phyloP scores from a whole-genome alignment of 352 stramenopile species.

The Halophytophthora batemanensis region DNA sequence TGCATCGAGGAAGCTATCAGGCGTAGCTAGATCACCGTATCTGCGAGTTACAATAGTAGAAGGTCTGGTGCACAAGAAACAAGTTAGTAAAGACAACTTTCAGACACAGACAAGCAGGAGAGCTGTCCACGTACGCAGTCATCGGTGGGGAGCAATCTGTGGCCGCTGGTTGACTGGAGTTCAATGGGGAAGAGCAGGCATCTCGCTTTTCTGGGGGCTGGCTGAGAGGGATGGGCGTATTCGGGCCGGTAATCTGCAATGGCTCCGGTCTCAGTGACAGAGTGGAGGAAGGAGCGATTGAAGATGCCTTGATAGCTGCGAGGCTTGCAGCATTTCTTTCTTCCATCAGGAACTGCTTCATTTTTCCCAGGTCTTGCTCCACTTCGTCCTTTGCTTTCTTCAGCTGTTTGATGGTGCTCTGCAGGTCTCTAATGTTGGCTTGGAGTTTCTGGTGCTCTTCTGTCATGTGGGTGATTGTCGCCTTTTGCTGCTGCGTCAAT shows the following conservation, averaged over 20 bases:
- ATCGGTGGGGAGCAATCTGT: conserved; percentile 1
- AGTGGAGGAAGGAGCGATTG: conserved; percentile 2
- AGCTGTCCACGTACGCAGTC: conserved; percentile 14
- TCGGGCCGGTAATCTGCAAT: conserved; percentile 10
- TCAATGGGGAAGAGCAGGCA: conserved; percentile 60
- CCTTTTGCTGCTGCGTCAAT: conserved; percentile 70
- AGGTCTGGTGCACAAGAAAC: conserved; percentile 16
- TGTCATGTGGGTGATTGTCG: conserved; percentile 58
- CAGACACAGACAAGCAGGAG: conserved; percentile 4
- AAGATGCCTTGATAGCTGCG: conserved; percentile 24
- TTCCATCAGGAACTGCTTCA: conserved; percentile 69
- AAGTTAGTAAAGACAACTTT: conserved; percentile 2
- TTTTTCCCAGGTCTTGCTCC: conserved; percentile 57
- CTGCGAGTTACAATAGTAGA: conserved; percentile 28
- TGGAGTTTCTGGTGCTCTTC: conserved; percentile 85
- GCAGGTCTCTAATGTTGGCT: conserved; percentile 71
- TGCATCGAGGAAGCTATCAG: conserved; percentile 21
- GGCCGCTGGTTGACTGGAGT: conserved; percentile 14
- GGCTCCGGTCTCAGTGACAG: conserved; percentile 11
- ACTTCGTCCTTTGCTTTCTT: conserved; percentile 72
- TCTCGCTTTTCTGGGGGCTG: conserved; percentile 44
- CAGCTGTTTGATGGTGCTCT: conserved; percentile 79
- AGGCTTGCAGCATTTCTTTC: conserved; percentile 46
- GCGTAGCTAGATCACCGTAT: conserved; percentile 25
- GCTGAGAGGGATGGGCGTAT: conserved; percentile 7